Evolutionary conservation across 805 yeast species (phyloP).

Genomic region (Clavispora fructus): DNA sequence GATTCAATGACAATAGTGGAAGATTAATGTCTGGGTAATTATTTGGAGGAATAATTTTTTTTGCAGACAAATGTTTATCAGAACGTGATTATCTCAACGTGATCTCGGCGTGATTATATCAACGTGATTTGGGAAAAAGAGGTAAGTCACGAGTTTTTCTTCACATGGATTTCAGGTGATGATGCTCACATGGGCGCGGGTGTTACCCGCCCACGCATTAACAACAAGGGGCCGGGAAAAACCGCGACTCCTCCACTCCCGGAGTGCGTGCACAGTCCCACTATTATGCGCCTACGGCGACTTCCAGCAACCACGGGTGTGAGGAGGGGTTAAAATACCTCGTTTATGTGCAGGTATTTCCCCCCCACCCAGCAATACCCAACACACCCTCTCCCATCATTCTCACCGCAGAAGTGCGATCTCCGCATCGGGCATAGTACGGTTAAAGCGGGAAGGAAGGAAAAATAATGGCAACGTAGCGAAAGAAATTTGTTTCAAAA

Average conservation of each 20-base stretch:
- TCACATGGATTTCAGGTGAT: constrained; percentile 31
- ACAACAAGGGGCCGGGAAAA: background rate
- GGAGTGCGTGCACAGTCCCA: background rate
- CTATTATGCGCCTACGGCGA: background rate
- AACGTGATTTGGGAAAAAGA: constrained; percentile 14
- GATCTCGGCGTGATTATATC: constrained; percentile 16
- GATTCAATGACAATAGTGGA: no score
- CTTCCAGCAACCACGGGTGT: background rate
- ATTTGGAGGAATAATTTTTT: background rate
- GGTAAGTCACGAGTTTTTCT: constrained; percentile 21
- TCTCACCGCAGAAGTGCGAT: no score
- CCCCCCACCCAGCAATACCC: no score
- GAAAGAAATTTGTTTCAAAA: no score
- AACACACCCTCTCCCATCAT: no score
- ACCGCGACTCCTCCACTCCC: background rate
- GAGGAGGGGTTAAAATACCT: background rate
- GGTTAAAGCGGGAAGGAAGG: background rate
- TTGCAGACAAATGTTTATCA: background rate
- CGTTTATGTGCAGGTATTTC: background rate
- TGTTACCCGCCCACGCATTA: constrained; percentile 15
- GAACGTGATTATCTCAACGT: constrained; percentile 10
- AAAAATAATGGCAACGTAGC: background rate
- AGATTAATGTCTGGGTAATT: background rate
- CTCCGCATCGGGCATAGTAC: no score
- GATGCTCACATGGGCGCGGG: constrained; percentile 6